phyloP scores from a whole-genome alignment of 768 basidiomycete genomes.

The Kwoniella botswanensis region DNA sequence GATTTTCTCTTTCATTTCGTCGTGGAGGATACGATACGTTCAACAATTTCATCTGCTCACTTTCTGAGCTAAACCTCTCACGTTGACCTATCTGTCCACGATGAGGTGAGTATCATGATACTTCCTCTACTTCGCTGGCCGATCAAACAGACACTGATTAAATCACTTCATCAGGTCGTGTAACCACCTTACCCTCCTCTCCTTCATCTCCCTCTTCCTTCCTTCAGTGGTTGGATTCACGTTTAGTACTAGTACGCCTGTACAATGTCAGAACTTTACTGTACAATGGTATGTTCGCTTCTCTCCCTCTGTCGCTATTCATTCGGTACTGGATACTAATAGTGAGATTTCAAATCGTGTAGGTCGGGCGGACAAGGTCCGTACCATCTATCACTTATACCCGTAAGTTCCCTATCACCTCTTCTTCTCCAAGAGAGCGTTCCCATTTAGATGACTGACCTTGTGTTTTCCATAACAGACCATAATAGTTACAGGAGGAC shows the following conservation, averaged over 20 bases:
- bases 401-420: constrained; percentile 33
- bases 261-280: constrained; percentile 49
- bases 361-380: constrained; percentile 46
- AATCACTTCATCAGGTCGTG: background rate
- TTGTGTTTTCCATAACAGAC: constrained; percentile 26
- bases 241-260: constrained; percentile 52
- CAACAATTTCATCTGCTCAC: too few relatives aligned
- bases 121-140: background rate
- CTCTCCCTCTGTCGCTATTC: background rate
- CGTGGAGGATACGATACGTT: too few relatives aligned
- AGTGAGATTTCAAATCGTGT: background rate
- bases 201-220: constrained; percentile 1
- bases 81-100: background rate
- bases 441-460: background rate
- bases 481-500: constrained; percentile 26
- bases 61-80: too few relatives aligned
- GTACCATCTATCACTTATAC: constrained; percentile 44
- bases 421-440: background rate
- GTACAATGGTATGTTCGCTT: constrained; percentile 43
- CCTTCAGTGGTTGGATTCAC: constrained; percentile 28
- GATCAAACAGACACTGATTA: background rate
- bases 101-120: background rate
- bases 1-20: too few relatives aligned
- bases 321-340: background rate
- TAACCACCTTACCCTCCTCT: background rate